Evolutionary conservation across 306 rosid species (phyloP), one percentile per base, ranked within the genome.

Genomic region (Inga laurina): DNA sequence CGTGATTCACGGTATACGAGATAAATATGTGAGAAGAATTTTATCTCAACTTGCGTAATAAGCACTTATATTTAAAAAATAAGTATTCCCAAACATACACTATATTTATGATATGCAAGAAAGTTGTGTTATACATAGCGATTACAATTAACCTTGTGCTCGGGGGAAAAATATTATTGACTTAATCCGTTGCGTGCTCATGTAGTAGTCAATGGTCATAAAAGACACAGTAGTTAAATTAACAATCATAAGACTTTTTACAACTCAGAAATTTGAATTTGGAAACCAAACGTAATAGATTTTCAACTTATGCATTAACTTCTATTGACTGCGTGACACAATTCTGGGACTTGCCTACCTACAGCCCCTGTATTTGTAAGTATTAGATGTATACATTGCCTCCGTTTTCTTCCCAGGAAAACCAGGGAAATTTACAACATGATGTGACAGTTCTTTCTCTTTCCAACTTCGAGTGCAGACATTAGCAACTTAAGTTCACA

Each of bases 291-390:
- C 24, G 16, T n/a, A 13, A 2, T 19, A 18, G 65, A 75, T n/a
- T 76, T 76, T 46, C 70, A 76, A 56, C 79, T 37, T 0, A 14
- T 12, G n/a, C 30, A 57, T 76, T 59, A 76, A 76, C 41, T 76
- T 57, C 37, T 3, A 14, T 57, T 76, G 80, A 75, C 79, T 56
- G 8, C 0, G 21, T 2, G 32, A 27, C 70, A 13, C 14, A 32
- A 64, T 10, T 62, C 37, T 4, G 68, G 72, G 34, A 11, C 19
- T 4, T 41, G 32, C 41, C 51, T 19, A 4, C 8, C 30, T 9
- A 30, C 49, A 46, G n/a, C 77, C 34, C 12, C 78, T 4, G 21
- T 16, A 51, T 52, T 52, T 16, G 22, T 22, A 22, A 22, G 8
- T 0, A 43, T 2, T 4, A 7, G 18, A 49, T 32, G 43, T 6